These are phyloP conservation scores for Dittrichia graveolens DNA, from an alignment of 129 eudicot species.

Conservation along the genomic window DNA sequence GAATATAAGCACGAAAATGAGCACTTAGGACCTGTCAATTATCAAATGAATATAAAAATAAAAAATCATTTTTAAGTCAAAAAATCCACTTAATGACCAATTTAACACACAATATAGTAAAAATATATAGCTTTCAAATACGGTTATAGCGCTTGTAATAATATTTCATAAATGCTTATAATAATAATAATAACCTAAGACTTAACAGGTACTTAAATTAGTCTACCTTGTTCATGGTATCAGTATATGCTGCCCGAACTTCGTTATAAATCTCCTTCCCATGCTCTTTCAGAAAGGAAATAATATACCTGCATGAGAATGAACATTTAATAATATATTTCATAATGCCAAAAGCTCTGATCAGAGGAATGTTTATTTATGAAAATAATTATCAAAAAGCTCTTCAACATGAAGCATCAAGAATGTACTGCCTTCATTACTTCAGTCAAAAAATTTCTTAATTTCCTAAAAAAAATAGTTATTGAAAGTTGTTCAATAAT, in stretches of 20 bases:
- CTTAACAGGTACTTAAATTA: background rate
- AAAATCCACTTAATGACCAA: background rate
- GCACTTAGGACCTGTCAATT: constrained; percentile 85
- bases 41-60: background rate
- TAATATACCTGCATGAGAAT: constrained; percentile 66
- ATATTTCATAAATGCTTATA: background rate
- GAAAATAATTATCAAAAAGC: background rate
- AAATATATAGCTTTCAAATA: background rate
- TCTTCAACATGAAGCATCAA: constrained; percentile 10
- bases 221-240: constrained; percentile 94
- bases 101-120: background rate
- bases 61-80: background rate
- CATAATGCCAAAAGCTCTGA: background rate
- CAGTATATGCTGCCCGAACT: constrained; percentile 91
- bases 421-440: constrained; percentile 5
- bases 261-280: constrained; percentile 92
- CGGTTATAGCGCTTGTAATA: background rate
- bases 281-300: constrained; percentile 85
- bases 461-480: constrained; percentile 6
- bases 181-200: background rate
- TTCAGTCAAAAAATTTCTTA: background rate
- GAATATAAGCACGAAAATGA: constrained; percentile 95
- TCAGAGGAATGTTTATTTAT: constrained; percentile 12
- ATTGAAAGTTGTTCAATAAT: constrained; percentile 5
- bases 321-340: constrained; percentile 7